Conservation (phyloP, 1,284 basidiomycete species). For the Papiliotrema laurentii region DNA sequence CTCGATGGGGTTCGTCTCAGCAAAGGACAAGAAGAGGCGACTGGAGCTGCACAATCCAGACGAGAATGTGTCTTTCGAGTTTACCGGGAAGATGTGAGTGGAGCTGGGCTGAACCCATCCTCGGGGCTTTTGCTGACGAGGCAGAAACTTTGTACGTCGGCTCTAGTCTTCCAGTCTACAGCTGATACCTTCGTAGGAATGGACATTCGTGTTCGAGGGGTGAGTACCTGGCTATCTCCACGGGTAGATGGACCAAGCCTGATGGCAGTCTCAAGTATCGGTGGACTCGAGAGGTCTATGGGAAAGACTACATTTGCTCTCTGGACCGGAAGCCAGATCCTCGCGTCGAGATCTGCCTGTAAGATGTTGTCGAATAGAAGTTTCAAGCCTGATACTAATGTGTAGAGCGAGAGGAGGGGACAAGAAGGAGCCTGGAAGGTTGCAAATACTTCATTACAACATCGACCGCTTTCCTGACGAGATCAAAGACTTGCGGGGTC, state of each 20-base stretch:
- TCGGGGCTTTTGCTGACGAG: not conserved
- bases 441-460: slow-evolving; percentile 46
- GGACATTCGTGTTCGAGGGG: slow-evolving; percentile 45
- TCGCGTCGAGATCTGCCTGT: slow-evolving; percentile 43
- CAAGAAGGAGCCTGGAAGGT: slow-evolving; percentile 30
- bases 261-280: slow-evolving; percentile 36
- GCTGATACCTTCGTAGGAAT: slow-evolving; percentile 29
- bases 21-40: slow-evolving; percentile 35
- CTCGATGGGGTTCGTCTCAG: slow-evolving; percentile 25
- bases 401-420: slow-evolving; percentile 28
- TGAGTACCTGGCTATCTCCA: slow-evolving; percentile 12
- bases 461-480: slow-evolving; percentile 44
- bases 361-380: slow-evolving; percentile 4
- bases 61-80: slow-evolving; percentile 38
- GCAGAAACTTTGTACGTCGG: slow-evolving; percentile 1
- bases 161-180: no score
- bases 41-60: slow-evolving; percentile 46
- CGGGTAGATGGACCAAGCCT: not conserved
- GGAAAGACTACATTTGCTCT: slow-evolving; percentile 43
- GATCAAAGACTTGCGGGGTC: slow-evolving; percentile 42
- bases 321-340: slow-evolving; percentile 46
- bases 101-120: not conserved
- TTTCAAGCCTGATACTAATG: not conserved
- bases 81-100: slow-evolving; percentile 40
- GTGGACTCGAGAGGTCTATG: slow-evolving; percentile 40